phyloP scores from a whole-genome alignment of 352 stramenopile genomes.

The Pythium aphanidermatum region DNA sequence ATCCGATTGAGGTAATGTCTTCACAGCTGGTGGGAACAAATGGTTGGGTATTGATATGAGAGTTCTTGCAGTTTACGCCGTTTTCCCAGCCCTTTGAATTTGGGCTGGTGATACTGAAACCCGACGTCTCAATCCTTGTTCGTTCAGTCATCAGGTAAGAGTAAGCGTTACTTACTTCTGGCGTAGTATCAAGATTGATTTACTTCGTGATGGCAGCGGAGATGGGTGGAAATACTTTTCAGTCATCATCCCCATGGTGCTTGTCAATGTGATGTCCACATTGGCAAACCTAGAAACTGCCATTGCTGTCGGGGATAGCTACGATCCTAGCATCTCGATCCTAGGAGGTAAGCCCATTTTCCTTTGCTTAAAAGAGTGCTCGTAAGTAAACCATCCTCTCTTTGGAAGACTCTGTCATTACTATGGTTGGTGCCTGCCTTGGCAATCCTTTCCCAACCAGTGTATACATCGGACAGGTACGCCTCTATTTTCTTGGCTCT shows the following conservation, averaged over 20 bases:
- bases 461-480: conserved; percentile 37
- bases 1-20: conserved; percentile 17
- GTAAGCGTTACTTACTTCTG: too few relatives aligned
- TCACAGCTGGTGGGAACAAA: neutral
- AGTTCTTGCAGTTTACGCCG: conserved; percentile 17
- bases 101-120: conserved; percentile 13
- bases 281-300: conserved; percentile 36
- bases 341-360: conserved; percentile 15
- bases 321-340: conserved; percentile 25
- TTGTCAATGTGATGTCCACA: conserved; percentile 40
- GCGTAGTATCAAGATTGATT: neutral
- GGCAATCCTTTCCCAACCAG: conserved; percentile 38
- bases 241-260: conserved; percentile 35
- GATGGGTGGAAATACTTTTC: conserved; percentile 34
- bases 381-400: neutral
- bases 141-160: conserved; percentile 24
- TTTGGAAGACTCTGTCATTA: conserved; percentile 24
- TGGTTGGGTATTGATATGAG: neutral
- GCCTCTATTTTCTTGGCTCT: neutral
- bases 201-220: conserved; percentile 17
- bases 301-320: conserved; percentile 33
- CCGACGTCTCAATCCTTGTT: conserved; percentile 16
- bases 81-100: conserved; percentile 27
- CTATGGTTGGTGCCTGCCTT: conserved; percentile 30
- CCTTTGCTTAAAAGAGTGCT: neutral